phyloP scores from a whole-genome alignment of 495 filamentous ascomycete genomes.

The Mycothermus thermophilus region DNA sequence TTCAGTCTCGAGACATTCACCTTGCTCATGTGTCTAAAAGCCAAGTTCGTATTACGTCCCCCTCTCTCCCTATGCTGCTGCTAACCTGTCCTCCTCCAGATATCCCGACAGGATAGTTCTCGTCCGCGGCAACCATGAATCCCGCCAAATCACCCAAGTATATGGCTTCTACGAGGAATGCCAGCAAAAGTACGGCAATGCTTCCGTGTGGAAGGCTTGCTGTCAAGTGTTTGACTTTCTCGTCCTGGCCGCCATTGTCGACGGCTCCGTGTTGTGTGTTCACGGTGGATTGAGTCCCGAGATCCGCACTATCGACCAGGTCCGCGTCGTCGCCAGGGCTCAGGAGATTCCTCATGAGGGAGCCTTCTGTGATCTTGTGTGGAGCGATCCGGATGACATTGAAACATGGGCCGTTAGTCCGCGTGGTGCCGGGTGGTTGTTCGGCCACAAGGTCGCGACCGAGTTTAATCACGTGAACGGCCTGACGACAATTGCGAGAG shows the following conservation, averaged over 20 bases:
- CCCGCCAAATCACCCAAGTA: conserved; percentile 93
- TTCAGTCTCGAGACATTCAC: conserved; percentile 97
- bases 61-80: too few relatives aligned
- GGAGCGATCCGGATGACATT: conserved; percentile 96
- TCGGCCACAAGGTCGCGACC: conserved; percentile 93
- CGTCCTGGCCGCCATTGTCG: conserved; percentile 88
- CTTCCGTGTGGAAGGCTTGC: conserved; percentile 97
- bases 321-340: conserved; percentile 90
- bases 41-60: too few relatives aligned
- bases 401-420: conserved; percentile 97
- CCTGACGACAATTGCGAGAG: conserved; percentile 83
- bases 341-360: conserved; percentile 98
- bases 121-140: conserved; percentile 95
- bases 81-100: conserved; percentile 37
- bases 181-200: conserved; percentile 94
- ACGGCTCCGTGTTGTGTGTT: conserved; percentile 92
- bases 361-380: conserved; percentile 94
- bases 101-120: conserved; percentile 91
- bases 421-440: conserved; percentile 90
- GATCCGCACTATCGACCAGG: conserved; percentile 89
- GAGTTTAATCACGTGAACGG: conserved; percentile 99
- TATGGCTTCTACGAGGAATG: conserved; percentile 99
- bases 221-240: conserved; percentile 99
- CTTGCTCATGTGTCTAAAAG: conserved; percentile 87
- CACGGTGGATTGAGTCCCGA: conserved; percentile 95